Base-by-base conservation (phyloP, 768 basidiomycete genomes). In the Collybia sp. region DNA sequence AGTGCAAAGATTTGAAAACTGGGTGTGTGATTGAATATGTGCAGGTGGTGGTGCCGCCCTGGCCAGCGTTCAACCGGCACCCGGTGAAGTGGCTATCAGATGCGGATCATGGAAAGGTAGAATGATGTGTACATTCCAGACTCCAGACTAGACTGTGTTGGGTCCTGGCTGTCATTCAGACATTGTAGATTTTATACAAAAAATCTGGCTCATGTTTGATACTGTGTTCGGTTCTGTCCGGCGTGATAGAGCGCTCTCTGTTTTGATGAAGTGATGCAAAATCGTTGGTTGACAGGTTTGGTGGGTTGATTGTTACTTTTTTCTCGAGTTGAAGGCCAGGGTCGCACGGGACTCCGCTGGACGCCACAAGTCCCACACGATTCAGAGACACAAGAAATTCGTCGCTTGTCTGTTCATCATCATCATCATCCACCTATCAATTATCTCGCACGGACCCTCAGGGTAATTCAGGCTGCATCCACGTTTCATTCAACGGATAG, bases 1-100 rank as follows among this genome's bases (percentile, higher is more conserved):
- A 55, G 72, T 63, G n/a, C 12, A 35, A 15, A 11, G 15, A 44
- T 46, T 13, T 44, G 15, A 20, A 25, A 25, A 25, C 25, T 25
- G 25, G 25, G 25, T 8, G 8, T 3, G 25, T 25, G 30, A 39
- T 30, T 44, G 39, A 40, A 17, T 12, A 25, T n/a, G 16, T 40
- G 13, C 51, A 88, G 87, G 61, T 72, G 40, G 68, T 81, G 11
- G 49, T 89, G 3, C 88, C 87, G 0, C 81, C 82, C 8, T 90
- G 88, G 88, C 75, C 80, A 0, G 65, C 76, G 62, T 85, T 71
- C 64, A 84, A 81, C 52, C 61, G 60, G 12, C 73, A 86, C 56
- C 78, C 82, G 12, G 78, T 84, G 32, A 67, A 72, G 51, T 85
- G 83, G 84, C 62, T 84, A 13, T 70, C 79, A 3, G 8, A 25